Evolutionary conservation across 208 protist species (phyloP).

Genomic region (Crithidia fasciculata): DNA sequence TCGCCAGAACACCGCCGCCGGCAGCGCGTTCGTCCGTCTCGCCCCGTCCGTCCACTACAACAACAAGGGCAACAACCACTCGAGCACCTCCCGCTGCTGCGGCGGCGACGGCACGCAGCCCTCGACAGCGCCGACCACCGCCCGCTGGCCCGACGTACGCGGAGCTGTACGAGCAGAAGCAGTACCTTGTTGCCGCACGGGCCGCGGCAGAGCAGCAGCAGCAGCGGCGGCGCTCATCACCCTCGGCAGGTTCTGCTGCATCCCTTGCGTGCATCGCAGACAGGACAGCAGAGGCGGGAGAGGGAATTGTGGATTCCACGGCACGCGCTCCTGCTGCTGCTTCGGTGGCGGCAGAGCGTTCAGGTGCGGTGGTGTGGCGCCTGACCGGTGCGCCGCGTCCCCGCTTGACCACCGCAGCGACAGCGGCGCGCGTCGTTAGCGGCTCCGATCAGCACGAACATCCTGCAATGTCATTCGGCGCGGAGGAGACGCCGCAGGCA

Average conservation of each 20-base stretch:
- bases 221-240: neutral
- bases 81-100: neutral
- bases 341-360: neutral
- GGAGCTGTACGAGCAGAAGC: conserved; percentile 11
- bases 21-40: neutral
- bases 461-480: neutral
- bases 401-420: neutral
- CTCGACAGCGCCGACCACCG: neutral
- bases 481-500: neutral
- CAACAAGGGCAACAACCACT: neutral
- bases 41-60: neutral
- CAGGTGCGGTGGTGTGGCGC: conserved; percentile 28
- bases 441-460: neutral
- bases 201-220: neutral
- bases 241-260: neutral
- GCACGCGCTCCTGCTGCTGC: neutral
- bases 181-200: neutral
- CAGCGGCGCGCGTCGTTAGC: neutral
- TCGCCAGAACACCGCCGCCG: conserved; percentile 8
- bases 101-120: neutral
- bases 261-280: neutral
- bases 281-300: neutral
- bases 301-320: neutral
- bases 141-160: conserved; percentile 21
- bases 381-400: conserved; percentile 11